Conservation (phyloP, 306 rosid genomes). For the Ormosia emarginata region DNA sequence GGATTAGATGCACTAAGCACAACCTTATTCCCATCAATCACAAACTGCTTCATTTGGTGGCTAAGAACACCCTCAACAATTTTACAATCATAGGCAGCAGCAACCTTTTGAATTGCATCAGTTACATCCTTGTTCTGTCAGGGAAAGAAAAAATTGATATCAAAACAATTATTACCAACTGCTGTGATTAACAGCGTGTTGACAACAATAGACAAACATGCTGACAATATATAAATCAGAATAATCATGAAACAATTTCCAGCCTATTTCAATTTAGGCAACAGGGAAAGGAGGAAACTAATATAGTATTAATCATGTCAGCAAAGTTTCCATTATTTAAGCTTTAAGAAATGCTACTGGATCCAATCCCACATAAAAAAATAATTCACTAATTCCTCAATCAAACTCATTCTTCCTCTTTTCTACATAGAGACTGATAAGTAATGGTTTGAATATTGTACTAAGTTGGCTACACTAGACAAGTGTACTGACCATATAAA, state of each 20-base stretch:
- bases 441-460: not conserved
- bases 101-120: constrained; percentile 96
- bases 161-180: not conserved
- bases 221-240: not conserved
- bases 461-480: constrained; percentile 23
- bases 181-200: too few relatives aligned
- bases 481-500: constrained; percentile 6
- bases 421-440: not conserved
- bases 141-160: not conserved
- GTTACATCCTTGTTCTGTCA: constrained; percentile 92
- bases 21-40: constrained; percentile 96
- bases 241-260: not conserved
- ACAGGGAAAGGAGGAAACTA: constrained; percentile 58
- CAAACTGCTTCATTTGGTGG: constrained; percentile 99
- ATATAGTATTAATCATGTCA: constrained; percentile 27
- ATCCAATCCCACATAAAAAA: not conserved
- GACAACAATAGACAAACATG: not conserved
- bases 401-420: not conserved
- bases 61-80: constrained; percentile 99
- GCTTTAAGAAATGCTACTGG: not conserved
- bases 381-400: not conserved
- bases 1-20: constrained; percentile 76
- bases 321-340: constrained; percentile 49
- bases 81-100: constrained; percentile 89
- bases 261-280: constrained; percentile 35